A percentile compares a stretch with the other conserved stretches of the same genome.
Evolutionary conservation across 441 rosid genomes (phyloP).

Genomic region (Adansonia gregorii): DNA sequence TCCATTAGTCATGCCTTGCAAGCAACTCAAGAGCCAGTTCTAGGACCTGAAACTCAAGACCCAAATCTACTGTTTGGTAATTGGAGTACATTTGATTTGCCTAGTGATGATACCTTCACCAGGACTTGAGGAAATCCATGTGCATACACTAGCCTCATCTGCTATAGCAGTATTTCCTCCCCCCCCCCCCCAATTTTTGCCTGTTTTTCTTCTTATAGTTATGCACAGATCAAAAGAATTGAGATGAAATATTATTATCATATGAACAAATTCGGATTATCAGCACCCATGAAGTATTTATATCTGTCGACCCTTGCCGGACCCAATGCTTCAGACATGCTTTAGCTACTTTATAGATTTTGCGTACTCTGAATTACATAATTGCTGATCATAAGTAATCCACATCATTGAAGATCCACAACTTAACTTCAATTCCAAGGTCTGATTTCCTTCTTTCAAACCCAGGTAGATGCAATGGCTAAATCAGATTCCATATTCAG

Average conservation of each 20-base stretch:
- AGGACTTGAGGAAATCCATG: constrained; percentile 31
- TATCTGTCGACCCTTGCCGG: no score
- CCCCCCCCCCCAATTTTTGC: not conserved
- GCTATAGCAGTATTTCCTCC: not conserved
- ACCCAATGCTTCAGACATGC: no score
- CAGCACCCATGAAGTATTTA: no score
- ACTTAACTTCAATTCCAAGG: no score
- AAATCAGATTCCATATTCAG: no score
- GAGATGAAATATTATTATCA: constrained; percentile 12
- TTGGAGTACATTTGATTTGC: constrained; percentile 66
- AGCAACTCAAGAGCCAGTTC: constrained; percentile 42
- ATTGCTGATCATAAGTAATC: no score
- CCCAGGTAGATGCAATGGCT: no score
- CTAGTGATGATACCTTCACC: constrained; percentile 49
- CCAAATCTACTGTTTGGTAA: constrained; percentile 54
- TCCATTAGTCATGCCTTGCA: constrained; percentile 37
- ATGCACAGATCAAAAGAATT: constrained; percentile 19
- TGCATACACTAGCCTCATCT: not conserved
- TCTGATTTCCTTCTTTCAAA: no score
- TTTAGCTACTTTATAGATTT: not conserved
- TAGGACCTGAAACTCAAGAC: constrained; percentile 46
- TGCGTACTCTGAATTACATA: no score
- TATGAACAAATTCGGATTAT: not conserved
- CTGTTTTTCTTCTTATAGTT: not conserved
- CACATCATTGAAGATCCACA: no score